These are phyloP conservation scores for Arthrobotrys sinensis DNA, from an alignment of 2,329 filamentous ascomycete genomes.

Conservation along the genomic window DNA sequence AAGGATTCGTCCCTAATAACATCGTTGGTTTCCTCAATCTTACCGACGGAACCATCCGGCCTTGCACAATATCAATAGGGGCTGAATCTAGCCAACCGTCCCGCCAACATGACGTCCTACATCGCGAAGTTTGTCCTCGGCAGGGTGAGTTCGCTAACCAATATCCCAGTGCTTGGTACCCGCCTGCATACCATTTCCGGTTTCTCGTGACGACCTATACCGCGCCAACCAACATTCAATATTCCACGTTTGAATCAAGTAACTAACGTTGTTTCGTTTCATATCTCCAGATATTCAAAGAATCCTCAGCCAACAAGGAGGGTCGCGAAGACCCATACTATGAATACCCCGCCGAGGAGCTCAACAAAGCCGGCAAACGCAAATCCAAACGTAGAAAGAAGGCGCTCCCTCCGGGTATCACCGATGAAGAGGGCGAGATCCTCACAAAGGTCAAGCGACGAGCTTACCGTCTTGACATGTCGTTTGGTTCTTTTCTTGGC, in stretches of 20 bases:
- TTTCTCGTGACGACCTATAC: no score
- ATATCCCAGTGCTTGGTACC: not conserved
- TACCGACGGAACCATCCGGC: not conserved
- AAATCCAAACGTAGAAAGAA: constrained; percentile 89
- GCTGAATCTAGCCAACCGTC: not conserved
- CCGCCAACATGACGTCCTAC: constrained; percentile 71
- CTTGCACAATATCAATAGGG: not conserved
- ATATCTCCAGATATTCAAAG: constrained; percentile 73
- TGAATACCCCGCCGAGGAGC: constrained; percentile 76
- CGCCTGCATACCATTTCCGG: not conserved
- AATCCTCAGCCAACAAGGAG: constrained; percentile 74
- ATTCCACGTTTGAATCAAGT: not conserved
- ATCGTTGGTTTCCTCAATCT: not conserved
- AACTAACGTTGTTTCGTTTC: constrained; percentile 2
- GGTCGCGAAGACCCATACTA: constrained; percentile 89
- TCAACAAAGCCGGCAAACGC: constrained; percentile 67
- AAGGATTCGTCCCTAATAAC: not conserved
- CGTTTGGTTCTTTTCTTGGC: constrained; percentile 84
- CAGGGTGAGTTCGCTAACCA: constrained; percentile 41
- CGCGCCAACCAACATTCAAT: not conserved
- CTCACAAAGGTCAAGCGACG: constrained; percentile 88
- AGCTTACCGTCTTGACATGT: constrained; percentile 88
- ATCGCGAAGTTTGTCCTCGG: constrained; percentile 72
- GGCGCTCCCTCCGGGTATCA: constrained; percentile 85
- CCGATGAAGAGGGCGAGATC: constrained; percentile 83